Conservation (phyloP, 192 early-diverging fungal species). For the Podila minutissima region DNA sequence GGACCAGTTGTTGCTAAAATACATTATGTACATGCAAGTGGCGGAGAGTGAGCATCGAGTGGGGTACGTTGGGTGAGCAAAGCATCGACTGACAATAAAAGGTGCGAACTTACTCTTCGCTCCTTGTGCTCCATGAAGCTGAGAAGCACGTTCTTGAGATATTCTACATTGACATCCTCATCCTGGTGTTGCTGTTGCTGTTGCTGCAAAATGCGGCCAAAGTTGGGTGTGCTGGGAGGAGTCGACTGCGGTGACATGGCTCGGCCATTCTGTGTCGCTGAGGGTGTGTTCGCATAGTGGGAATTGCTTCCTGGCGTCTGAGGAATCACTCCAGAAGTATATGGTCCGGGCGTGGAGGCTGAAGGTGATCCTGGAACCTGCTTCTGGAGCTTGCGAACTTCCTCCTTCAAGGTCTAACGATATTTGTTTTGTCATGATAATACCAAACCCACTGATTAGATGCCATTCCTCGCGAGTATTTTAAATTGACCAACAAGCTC, state of each 20-base stretch:
- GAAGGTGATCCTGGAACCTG: conserved; percentile 19
- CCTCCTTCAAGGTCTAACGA: conserved; percentile 77
- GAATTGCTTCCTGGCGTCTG: conserved; percentile 22
- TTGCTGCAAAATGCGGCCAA: conserved; percentile 22
- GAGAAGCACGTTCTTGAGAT: conserved; percentile 75
- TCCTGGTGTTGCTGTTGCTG: conserved; percentile 24
- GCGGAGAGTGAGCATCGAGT: background rate
- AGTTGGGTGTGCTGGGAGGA: conserved; percentile 38
- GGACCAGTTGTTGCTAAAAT: conserved; percentile 68
- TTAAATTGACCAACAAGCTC: background rate
- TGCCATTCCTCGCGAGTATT: background rate
- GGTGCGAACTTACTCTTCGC: conserved; percentile 64
- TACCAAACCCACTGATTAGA: too few relatives aligned
- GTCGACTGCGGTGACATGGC: conserved; percentile 33
- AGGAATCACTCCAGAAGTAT: conserved; percentile 15
- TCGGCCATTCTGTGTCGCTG: conserved; percentile 3
- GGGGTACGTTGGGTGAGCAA: background rate
- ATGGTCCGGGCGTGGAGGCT: conserved; percentile 20
- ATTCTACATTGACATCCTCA: conserved; percentile 76
- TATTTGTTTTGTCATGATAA: too few relatives aligned
- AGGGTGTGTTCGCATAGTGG: conserved; percentile 10
- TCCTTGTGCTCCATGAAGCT: conserved; percentile 81
- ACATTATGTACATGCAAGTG: background rate
- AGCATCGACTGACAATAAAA: background rate
- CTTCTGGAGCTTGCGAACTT: conserved; percentile 73